phyloP scores from a whole-genome alignment of 495 filamentous ascomycete species.

The Aspergillus wentii region DNA sequence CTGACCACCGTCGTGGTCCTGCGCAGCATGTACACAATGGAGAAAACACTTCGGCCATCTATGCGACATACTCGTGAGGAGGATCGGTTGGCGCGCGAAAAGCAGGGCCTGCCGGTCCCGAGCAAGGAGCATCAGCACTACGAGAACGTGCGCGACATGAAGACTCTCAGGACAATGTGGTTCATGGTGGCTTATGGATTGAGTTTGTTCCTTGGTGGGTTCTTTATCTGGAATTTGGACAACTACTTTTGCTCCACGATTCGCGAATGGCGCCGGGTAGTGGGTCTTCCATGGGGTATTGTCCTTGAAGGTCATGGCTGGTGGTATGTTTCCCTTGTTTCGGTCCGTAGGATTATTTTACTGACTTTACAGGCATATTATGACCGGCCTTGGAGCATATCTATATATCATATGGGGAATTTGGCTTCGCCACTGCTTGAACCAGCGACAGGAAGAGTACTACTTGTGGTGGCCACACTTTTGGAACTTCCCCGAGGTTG shows the following conservation, averaged over 20 bases:
- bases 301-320: slow-evolving; percentile 92
- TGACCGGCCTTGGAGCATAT: slow-evolving; percentile 69
- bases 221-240: slow-evolving; percentile 83
- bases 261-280: slow-evolving; percentile 59
- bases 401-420: slow-evolving; percentile 83
- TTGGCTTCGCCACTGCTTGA: slow-evolving; percentile 78
- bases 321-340: slow-evolving; percentile 63
- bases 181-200: slow-evolving; percentile 67
- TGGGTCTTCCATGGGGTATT: slow-evolving; percentile 87
- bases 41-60: slow-evolving; percentile 62
- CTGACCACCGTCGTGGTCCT: slow-evolving; percentile 75
- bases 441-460: slow-evolving; percentile 71
- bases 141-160: slow-evolving; percentile 49
- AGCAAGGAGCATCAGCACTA: slow-evolving; percentile 38
- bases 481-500: slow-evolving; percentile 63
- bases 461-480: slow-evolving; percentile 66
- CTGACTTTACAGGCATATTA: slow-evolving; percentile 50
- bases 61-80: slow-evolving; percentile 41
- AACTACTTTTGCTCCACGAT: slow-evolving; percentile 74
- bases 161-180: slow-evolving; percentile 72
- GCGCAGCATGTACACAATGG: slow-evolving; percentile 88
- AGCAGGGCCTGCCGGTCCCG: slow-evolving; percentile 34
- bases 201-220: slow-evolving; percentile 74
- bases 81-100: slow-evolving; percentile 33
- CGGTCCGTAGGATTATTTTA: no score